Evolutionary conservation across 805 yeast genomes (phyloP).

Genomic region (Starmerella ratchasimensis): DNA sequence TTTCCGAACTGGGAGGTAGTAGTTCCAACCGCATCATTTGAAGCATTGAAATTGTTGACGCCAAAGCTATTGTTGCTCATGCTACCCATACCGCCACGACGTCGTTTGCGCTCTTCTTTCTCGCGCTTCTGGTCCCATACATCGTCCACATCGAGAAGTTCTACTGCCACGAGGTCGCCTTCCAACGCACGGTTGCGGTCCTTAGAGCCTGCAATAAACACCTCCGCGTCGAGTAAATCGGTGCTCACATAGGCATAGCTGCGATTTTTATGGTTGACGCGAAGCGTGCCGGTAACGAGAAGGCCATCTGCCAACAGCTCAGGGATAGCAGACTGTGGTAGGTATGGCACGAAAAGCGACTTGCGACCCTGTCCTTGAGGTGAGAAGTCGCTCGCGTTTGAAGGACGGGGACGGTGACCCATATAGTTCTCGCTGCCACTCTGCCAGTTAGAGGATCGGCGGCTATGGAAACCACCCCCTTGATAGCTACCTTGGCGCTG

Average conservation of each 20-base stretch:
- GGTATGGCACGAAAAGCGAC: conserved; percentile 86
- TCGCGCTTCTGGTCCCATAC: conserved; percentile 96
- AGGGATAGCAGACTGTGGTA: conserved; percentile 87
- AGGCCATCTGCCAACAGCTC: conserved; percentile 79
- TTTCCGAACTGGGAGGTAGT: no score
- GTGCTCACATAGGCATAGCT: conserved; percentile 98
- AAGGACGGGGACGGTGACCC: conserved; percentile 14
- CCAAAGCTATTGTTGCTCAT: not conserved
- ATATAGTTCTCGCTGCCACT: not conserved
- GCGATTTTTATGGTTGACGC: conserved; percentile 91
- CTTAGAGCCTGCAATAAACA: conserved; percentile 94
- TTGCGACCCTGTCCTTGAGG: conserved; percentile 22
- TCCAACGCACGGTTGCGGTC: conserved; percentile 96
- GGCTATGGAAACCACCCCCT: not conserved
- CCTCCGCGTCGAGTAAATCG: conserved; percentile 88
- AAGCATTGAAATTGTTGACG: not conserved
- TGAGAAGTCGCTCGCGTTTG: conserved; percentile 14
- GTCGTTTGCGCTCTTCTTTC: conserved; percentile 91
- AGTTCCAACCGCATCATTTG: no score
- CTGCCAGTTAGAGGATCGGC: not conserved
- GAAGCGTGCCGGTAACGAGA: conserved; percentile 77
- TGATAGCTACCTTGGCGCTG: not conserved
- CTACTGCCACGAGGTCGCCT: conserved; percentile 94
- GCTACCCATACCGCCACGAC: conserved; percentile 39
- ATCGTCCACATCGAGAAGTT: conserved; percentile 85